Percentiles rank a stretch among this genome's conserved stretches.
Evolutionary conservation across 1,284 basidiomycete species (phyloP).

Genomic region (Trichosporon coremiiforme): DNA sequence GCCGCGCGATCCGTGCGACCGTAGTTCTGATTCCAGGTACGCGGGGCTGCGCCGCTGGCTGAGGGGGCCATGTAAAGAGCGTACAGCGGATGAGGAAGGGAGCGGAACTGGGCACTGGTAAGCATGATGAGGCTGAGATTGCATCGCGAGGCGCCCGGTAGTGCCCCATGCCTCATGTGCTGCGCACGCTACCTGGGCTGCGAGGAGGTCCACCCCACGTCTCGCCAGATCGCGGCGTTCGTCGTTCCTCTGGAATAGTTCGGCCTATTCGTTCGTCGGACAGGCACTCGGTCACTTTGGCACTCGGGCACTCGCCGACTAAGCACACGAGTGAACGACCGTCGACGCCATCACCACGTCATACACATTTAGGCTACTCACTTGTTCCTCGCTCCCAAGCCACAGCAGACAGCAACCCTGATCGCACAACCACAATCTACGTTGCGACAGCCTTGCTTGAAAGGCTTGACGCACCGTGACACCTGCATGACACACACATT

Average conservation of each 20-base stretch:
- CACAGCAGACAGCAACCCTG: background rate
- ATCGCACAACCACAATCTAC: no score
- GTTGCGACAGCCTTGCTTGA: background rate
- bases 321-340: background rate
- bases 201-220: background rate
- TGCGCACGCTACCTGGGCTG: background rate
- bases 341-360: background rate
- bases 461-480: background rate
- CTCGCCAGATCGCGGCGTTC: background rate
- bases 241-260: background rate
- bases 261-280: background rate
- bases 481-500: background rate
- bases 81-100: no score
- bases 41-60: no score
- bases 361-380: slow-evolving; percentile 10
- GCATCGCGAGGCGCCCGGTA: background rate
- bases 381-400: background rate
- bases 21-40: no score
- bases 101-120: no score
- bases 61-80: no score
- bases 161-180: background rate
- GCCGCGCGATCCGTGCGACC: no score
- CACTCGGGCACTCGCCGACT: background rate
- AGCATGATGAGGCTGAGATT: no score
- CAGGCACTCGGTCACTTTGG: background rate